Evolutionary conservation across 2,329 filamentous ascomycete species (phyloP).

Genomic region (Colletotrichum sublineola): DNA sequence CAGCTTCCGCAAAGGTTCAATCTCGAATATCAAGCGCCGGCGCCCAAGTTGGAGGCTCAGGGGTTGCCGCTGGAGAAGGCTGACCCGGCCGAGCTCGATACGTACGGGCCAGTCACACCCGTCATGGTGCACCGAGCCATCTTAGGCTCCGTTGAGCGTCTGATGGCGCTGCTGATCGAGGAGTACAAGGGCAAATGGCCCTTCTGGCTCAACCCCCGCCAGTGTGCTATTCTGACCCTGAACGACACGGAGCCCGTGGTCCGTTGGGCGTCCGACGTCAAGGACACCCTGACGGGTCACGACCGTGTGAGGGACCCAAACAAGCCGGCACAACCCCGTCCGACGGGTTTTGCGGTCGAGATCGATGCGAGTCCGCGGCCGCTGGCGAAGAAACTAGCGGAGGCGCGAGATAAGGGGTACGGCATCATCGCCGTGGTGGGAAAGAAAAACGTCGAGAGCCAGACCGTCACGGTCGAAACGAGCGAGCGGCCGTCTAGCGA

Average conservation of each 20-base stretch:
- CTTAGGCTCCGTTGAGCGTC: slow-evolving; percentile 84
- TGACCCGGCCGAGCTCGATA: slow-evolving; percentile 48
- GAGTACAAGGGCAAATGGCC: slow-evolving; percentile 85
- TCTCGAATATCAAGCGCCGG: slow-evolving; percentile 79
- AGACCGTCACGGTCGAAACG: slow-evolving; percentile 65
- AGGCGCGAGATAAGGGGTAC: slow-evolving; percentile 80
- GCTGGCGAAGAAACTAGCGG: slow-evolving; percentile 77
- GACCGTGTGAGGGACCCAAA: slow-evolving; percentile 49
- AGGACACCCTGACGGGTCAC: slow-evolving; percentile 65
- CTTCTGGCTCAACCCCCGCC: slow-evolving; percentile 88
- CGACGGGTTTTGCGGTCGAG: slow-evolving; percentile 76
- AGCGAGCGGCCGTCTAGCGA: slow-evolving; percentile 45
- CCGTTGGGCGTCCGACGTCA: slow-evolving; percentile 60
- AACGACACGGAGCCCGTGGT: slow-evolving; percentile 71
- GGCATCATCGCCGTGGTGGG: slow-evolving; percentile 82
- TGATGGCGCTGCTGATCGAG: slow-evolving; percentile 88
- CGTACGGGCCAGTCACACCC: slow-evolving; percentile 72
- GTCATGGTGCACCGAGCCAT: slow-evolving; percentile 90
- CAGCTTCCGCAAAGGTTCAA: slow-evolving; percentile 87
- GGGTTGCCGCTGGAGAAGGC: slow-evolving; percentile 59
- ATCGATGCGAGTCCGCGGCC: slow-evolving; percentile 74
- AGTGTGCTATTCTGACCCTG: slow-evolving; percentile 80
- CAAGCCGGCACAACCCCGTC: slow-evolving; percentile 55
- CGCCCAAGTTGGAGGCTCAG: slow-evolving; percentile 71
- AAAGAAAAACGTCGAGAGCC: slow-evolving; percentile 70